Evolutionary conservation across 2,329 filamentous ascomycete genomes (phyloP).

Genomic region (Stagonosporopsis rhizophila): DNA sequence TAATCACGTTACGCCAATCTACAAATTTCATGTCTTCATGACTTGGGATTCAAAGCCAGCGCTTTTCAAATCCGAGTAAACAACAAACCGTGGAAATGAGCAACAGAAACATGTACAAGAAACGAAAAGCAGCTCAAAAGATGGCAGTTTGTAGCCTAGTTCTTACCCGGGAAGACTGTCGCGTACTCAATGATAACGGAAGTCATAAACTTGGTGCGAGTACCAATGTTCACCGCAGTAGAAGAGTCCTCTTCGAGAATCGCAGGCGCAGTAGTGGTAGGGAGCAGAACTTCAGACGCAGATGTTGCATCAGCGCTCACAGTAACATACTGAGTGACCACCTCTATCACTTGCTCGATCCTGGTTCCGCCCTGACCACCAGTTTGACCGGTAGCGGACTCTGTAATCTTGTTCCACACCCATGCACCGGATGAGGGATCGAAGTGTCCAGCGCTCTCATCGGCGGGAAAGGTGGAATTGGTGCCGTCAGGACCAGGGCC

Average conservation of each 20-base stretch:
- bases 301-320: conserved; percentile 6
- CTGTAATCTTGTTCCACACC: conserved; percentile 26
- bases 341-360: conserved; percentile 6
- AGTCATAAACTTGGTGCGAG: conserved; percentile 23
- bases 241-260: background rate
- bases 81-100: background rate
- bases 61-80: background rate
- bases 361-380: background rate
- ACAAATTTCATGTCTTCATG: background rate
- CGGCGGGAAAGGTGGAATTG: conserved; percentile 22
- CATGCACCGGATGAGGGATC: conserved; percentile 21
- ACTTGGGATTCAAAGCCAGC: conserved; percentile 5
- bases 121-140: background rate
- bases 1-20: background rate
- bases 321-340: conserved; percentile 19
- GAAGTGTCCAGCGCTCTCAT: conserved; percentile 19
- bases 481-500: conserved; percentile 26
- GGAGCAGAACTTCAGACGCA: conserved; percentile 49
- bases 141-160: background rate
- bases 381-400: background rate
- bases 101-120: background rate
- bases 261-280: conserved; percentile 60
- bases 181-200: conserved; percentile 27
- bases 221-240: conserved; percentile 13
- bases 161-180: conserved; percentile 19